Conservation (phyloP, 495 filamentous ascomycete genomes). For the Penicillium canariense region DNA sequence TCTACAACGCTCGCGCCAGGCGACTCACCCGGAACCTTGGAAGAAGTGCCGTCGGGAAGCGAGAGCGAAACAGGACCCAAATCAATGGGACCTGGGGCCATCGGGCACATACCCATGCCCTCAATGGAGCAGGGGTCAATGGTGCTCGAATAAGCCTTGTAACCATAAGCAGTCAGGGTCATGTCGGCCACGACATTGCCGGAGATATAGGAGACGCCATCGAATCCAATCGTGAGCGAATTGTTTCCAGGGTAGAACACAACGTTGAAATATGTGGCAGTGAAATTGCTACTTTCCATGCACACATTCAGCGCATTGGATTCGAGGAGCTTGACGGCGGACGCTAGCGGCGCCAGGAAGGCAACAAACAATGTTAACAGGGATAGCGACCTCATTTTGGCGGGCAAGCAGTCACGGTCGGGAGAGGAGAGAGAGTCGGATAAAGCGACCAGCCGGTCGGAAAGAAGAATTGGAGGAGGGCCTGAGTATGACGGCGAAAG, state of each 20-base stretch:
- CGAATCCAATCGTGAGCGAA: slow-evolving; percentile 69
- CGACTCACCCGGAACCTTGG: slow-evolving; percentile 58
- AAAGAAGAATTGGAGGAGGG: slow-evolving; percentile 15
- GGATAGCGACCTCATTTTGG: slow-evolving; percentile 41
- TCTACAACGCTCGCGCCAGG: neutral
- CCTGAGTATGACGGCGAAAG: slow-evolving; percentile 26
- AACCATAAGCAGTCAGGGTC: slow-evolving; percentile 78
- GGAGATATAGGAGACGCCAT: slow-evolving; percentile 79
- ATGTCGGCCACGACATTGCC: slow-evolving; percentile 82
- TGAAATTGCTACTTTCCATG: slow-evolving; percentile 74
- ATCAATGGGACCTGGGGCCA: slow-evolving; percentile 81
- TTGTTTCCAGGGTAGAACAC: slow-evolving; percentile 74
- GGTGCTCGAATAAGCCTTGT: slow-evolving; percentile 57
- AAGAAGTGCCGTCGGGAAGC: slow-evolving; percentile 54
- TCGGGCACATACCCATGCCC: slow-evolving; percentile 83
- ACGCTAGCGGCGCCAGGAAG: slow-evolving; percentile 38
- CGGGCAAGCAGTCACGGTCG: slow-evolving; percentile 7
- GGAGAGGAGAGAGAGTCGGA: slow-evolving; percentile 7
- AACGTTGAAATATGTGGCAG: slow-evolving; percentile 80
- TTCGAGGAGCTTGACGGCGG: slow-evolving; percentile 52
- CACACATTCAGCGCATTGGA: slow-evolving; percentile 78
- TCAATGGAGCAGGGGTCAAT: slow-evolving; percentile 74
- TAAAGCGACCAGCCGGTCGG: neutral
- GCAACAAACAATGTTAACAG: slow-evolving; percentile 40
- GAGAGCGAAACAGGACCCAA: slow-evolving; percentile 63